Percentiles rank a stretch among this genome's conserved stretches.
phyloP scores from a whole-genome alignment of 2,329 filamentous ascomycete genomes.

The Cytospora chrysosperma region DNA sequence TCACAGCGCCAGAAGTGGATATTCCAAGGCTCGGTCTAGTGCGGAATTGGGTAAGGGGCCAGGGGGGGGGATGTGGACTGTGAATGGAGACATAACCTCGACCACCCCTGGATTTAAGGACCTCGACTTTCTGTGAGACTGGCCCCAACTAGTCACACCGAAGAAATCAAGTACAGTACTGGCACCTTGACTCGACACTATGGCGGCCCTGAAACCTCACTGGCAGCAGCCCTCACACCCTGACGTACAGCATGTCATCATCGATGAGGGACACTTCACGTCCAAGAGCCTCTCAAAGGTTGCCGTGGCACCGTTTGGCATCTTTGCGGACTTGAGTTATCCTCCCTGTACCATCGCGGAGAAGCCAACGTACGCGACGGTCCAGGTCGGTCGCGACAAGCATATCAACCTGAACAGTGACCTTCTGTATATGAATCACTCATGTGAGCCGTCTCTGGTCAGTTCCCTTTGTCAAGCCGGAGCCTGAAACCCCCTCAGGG shows the following conservation, averaged over 20 bases:
- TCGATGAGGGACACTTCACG: conserved; percentile 53
- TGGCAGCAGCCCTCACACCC: conserved; percentile 63
- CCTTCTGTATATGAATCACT: conserved; percentile 67
- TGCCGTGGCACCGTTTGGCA: conserved; percentile 57
- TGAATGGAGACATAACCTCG: background rate
- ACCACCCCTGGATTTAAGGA: background rate
- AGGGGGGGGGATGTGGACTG: no score
- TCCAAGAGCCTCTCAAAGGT: conserved; percentile 60
- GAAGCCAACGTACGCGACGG: conserved; percentile 61
- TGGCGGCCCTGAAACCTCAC: conserved; percentile 57
- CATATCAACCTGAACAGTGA: conserved; percentile 66
- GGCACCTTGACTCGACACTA: conserved; percentile 30
- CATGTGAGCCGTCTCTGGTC: conserved; percentile 64
- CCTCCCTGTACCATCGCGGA: conserved; percentile 59
- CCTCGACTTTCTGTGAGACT: background rate
- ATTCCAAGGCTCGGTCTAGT: no score
- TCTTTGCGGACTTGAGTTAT: conserved; percentile 66
- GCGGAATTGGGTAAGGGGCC: background rate
- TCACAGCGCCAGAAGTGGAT: background rate
- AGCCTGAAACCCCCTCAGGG: background rate
- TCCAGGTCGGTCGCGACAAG: conserved; percentile 55
- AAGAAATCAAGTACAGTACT: background rate
- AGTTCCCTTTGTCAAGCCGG: conserved; percentile 30
- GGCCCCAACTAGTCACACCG: background rate
- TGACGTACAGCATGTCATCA: conserved; percentile 55